Percentiles rank a stretch among this genome's conserved stretches.
Evolutionary conservation across 164 flowering plant genomes (phyloP).

Genomic region (Vitis amurensis): DNA sequence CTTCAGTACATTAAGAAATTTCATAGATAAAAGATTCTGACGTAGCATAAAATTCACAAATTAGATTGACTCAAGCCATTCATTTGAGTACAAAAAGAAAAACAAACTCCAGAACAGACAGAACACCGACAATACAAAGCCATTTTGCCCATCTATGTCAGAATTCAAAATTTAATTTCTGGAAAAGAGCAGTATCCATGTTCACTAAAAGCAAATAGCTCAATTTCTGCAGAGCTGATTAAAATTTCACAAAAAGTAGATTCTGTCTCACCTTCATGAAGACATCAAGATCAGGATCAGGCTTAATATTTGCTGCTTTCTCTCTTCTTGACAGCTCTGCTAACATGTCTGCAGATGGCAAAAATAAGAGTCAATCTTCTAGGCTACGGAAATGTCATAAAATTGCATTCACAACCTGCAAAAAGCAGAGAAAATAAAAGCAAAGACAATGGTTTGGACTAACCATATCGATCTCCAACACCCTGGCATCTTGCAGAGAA

Average conservation of each 20-base stretch:
- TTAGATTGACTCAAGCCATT: too few species aligned
- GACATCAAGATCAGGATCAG: constrained; percentile 52
- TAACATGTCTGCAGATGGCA: constrained; percentile 36
- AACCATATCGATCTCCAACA: constrained; percentile 57
- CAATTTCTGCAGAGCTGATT: neutral
- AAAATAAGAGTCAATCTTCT: too few species aligned
- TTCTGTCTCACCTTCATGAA: constrained; percentile 43
- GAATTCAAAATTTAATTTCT: too few species aligned
- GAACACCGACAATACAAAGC: too few species aligned
- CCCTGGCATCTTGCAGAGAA: constrained; percentile 67
- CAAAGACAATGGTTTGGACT: neutral
- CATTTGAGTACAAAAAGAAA: too few species aligned
- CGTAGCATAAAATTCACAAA: too few species aligned
- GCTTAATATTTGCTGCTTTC: constrained; percentile 49
- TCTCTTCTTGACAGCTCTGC: constrained; percentile 51
- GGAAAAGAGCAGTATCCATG: too few species aligned
- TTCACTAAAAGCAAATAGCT: neutral
- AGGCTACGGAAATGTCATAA: too few species aligned
- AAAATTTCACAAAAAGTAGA: neutral
- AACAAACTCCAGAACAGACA: too few species aligned
- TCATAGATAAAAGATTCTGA: neutral
- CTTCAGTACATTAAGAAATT: neutral
- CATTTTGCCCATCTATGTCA: too few species aligned
- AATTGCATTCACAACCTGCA: too few species aligned
- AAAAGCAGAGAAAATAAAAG: neutral